Evolutionary conservation across 2,329 filamentous ascomycete species (phyloP), one percentile per base, ranked within the genome.

Genomic region (Neoscytalidium dimidiatum): DNA sequence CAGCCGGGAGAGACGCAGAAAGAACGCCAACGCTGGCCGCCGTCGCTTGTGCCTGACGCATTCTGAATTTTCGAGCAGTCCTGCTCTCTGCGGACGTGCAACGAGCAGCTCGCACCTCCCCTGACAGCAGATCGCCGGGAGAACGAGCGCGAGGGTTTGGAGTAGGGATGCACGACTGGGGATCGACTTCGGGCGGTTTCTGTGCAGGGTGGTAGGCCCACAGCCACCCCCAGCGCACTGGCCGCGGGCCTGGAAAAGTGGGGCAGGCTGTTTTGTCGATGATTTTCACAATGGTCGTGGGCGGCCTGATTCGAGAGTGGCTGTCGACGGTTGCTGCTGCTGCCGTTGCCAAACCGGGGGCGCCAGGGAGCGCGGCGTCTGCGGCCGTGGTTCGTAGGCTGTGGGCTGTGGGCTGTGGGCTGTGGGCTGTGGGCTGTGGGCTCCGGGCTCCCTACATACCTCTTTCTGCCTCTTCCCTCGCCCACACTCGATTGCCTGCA

Each of bases 281-380:
- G 38, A 17, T 41, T 13, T 19, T 43, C 53, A n/a, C 5, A 21
- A 23, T 23, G 29, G 29, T 31, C 52, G 21, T 57, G 53, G 53
- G 53, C 53, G 35, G 53, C 53, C 53, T 57, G 53, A 57, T 19
- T 7, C 9, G 53, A 17, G 53, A 43, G 35, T 57, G 53, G 53
- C 35, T 8, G 23, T 43, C 9, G 38, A 41, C 14, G 35, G 6
- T 41, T 35, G 33, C 2, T 35, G 33, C 33, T 35, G 33, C 33
- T 35, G 33, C 33, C 14, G 33, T 14, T 35, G 33, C 33, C 8
- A 14, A 14, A 14, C 38, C 7, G 38, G 38, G n/a, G n/a, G n/a
- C n/a, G 38, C 38, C 38, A 41, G n/a, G 38, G 11, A 11, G 14
- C 38, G 38, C 31, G 6, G 31, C 31, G 31, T n/a, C n/a, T n/a